Evolutionary conservation across 2,329 filamentous ascomycete species (phyloP).

Genomic region (Paracamarosporium sp.): DNA sequence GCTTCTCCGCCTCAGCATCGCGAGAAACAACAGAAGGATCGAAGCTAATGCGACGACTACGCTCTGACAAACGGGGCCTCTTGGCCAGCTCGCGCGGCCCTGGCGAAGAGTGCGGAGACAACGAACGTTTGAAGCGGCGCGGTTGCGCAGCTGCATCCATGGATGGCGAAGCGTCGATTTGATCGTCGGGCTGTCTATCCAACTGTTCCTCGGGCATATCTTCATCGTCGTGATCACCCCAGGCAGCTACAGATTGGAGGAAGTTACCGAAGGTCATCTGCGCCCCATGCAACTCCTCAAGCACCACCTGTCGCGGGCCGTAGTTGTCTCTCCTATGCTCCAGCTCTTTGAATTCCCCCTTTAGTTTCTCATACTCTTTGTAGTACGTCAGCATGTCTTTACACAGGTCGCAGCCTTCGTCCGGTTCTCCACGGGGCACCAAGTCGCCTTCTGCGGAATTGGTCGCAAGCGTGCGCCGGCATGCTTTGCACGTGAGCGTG

Average conservation of each 20-base stretch:
- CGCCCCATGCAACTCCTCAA: slow-evolving; percentile 18
- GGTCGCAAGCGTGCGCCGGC: slow-evolving; percentile 14
- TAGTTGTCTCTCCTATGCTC: slow-evolving; percentile 20
- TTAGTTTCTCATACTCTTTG: slow-evolving; percentile 17
- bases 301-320: slow-evolving; percentile 18
- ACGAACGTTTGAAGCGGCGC: slow-evolving; percentile 3
- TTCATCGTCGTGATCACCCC: neutral
- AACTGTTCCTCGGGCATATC: neutral
- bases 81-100: neutral
- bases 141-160: neutral
- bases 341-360: slow-evolving; percentile 18
- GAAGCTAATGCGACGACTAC: slow-evolving; percentile 11
- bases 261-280: slow-evolving; percentile 34
- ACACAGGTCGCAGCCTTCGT: slow-evolving; percentile 24
- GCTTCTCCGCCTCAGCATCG: slow-evolving; percentile 1
- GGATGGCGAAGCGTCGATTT: neutral
- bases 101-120: neutral
- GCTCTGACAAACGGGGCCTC: neutral
- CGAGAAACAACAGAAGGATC: slow-evolving; percentile 10
- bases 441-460: slow-evolving; percentile 15
- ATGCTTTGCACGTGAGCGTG: slow-evolving; percentile 14
- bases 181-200: neutral
- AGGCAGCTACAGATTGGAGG: slow-evolving; percentile 19
- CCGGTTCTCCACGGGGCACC: neutral
- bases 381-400: slow-evolving; percentile 21